Evolutionary conservation across 805 yeast species (phyloP), one percentile per base, ranked within the genome.

Genomic region (Candida mattraensis): DNA sequence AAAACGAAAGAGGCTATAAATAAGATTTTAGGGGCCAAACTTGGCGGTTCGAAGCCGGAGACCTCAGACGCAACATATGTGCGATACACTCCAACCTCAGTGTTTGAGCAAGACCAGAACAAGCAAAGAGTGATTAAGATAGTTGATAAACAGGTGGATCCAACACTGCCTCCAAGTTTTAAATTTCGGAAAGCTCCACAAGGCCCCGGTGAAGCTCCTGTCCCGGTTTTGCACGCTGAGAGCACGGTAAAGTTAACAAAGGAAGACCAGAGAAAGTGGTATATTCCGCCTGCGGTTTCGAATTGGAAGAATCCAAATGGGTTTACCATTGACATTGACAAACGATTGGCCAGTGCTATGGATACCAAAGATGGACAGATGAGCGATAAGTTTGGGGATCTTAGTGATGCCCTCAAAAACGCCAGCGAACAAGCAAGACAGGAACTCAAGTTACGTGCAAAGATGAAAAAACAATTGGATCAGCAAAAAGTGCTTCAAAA

Each of bases 291-390:
- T 0, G 87, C 94, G 1, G 76, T 91, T 0, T 91, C 98, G 1
- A 87, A 87, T 58, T 93, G 98, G 97, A 89, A 88, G 59, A 93
- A 93, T 58, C 86, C 89, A 12, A 83, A 85, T 48, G 97, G 98
- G 1, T 87, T 79, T 54, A 79, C 95, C 1, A 80, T 89, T 28
- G 78, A 83, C 1, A 60, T 89, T 25, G 95, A 88, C 36, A 85
- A 83, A 51, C 67, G 97, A 40, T 66, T 86, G 37, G 81, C 82
- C 1, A 70, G 78, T 2, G 71, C 73, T 10, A 62, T 69, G 3
- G 60, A 58, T 19, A 61, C 63, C 5, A 51, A 56, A 22, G 62
- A 58, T 10, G 60, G 47, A 12, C 60, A 66, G 14, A 70, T 81
- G 33, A 70, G 76, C 39, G 76, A 76, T 37, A 78, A 78, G 28